phyloP scores from a whole-genome alignment of 306 rosid species.

The Sphenostylis stenocarpa region DNA sequence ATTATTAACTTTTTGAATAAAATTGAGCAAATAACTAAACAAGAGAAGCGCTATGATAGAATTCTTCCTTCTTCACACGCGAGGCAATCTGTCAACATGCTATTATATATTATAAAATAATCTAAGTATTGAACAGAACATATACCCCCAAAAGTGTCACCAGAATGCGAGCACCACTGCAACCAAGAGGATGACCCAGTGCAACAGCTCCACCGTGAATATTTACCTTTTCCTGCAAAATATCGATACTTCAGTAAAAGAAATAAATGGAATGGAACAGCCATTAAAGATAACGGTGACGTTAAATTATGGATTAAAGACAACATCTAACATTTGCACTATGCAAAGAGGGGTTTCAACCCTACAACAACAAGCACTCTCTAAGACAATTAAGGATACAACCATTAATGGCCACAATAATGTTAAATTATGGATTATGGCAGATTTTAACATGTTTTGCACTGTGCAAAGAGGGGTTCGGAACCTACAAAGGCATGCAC shows the following conservation, averaged over 20 bases:
- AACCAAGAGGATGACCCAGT: slow-evolving; percentile 99
- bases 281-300: background rate
- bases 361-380: background rate
- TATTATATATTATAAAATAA: slow-evolving; percentile 1
- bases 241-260: slow-evolving; percentile 3
- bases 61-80: background rate
- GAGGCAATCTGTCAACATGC: background rate
- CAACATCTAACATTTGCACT: background rate
- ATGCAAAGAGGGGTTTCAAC: background rate
- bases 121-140: background rate
- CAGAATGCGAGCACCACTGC: slow-evolving; percentile 98
- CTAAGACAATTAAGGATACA: background rate
- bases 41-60: background rate
- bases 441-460: background rate
- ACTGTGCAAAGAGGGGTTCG: background rate
- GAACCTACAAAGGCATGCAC: background rate
- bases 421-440: background rate
- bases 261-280: slow-evolving; percentile 9
- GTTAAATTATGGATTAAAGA: slow-evolving; percentile 1
- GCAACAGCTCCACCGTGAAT: slow-evolving; percentile 96
- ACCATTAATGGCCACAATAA: background rate
- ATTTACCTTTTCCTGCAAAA: slow-evolving; percentile 75
- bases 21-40: background rate
- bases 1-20: background rate
- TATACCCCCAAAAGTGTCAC: slow-evolving; percentile 98